Base-by-base conservation (phyloP, 2,329 filamentous ascomycete genomes). In the Trichoderma koningii region DNA sequence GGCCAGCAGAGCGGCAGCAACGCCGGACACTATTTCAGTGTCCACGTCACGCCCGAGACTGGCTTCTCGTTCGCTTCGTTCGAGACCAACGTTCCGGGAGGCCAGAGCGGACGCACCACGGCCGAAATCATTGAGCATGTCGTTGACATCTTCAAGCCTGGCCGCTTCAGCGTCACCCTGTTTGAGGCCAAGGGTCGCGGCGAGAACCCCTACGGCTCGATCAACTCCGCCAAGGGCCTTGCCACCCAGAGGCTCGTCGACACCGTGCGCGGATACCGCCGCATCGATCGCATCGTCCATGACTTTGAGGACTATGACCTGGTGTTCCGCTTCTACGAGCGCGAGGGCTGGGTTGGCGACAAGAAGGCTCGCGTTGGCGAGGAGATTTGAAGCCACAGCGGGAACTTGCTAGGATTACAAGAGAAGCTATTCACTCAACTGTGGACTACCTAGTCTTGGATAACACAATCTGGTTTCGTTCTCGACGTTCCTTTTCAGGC, bases 61-160 rank as follows among this genome's bases (percentile, higher is more conserved):
- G 88, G 97, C 73, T 99, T 94, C 82, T 97, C 93, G 5, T 99
- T 96, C 76, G 95, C 95, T 42, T 97, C 93, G 2, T 99, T 99
- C 75, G 95, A 99, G 82, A 98, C 95, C 70, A 99, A 98, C 71
- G 94, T 99, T 4, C 95, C 95, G 1, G 90, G 92, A 28, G 89
- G 88, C 5, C 92, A 97, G 79, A 92, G 87, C 64, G 93, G 93
- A 17, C 90, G 93, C 68, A 90, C 93, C 75, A 97, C 94, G 0
- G 87, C 88, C 28, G 94, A 97, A 69, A 89, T 98, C 66, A 90
- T 99, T 68, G 88, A 97, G 77, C 92, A 97, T 70, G 95, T 98
- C 1, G 93, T 98, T 51, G 85, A 87, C 69, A 99, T 99, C 74
- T 99, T 99, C 86, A 92, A 93, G 76, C 95, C 95, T 0, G 94